These are phyloP conservation scores for Panicum miliaceum DNA, from an alignment of 176 grass and related monocot species.

Conservation along the genomic window DNA sequence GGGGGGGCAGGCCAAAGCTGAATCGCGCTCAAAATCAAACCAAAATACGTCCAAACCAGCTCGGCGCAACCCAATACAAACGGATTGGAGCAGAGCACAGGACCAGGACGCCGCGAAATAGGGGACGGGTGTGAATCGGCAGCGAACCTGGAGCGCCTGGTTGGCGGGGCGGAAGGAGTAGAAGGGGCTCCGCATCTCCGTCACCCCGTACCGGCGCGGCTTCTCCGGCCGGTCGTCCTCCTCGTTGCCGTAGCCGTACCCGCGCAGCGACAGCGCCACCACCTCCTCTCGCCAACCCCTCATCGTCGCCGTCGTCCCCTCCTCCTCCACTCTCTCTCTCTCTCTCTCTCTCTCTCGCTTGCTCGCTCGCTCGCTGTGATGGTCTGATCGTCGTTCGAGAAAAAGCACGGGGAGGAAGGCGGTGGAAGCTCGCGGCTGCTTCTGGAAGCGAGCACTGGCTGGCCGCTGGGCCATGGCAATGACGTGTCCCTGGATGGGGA, in stretches of 20 bases:
- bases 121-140: too few relatives aligned
- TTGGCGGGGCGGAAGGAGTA: constrained; percentile 67
- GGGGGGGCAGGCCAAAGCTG: background rate
- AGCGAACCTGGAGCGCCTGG: constrained; percentile 67
- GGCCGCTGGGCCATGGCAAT: background rate
- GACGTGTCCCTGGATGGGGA: background rate
- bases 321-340: background rate
- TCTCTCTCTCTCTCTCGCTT: background rate
- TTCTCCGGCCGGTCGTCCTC: constrained; percentile 93
- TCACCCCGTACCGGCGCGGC: constrained; percentile 84
- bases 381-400: background rate
- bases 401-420: constrained; percentile 33
- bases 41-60: background rate
- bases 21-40: background rate
- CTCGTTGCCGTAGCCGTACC: constrained; percentile 50
- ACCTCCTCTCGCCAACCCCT: constrained; percentile 44
- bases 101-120: background rate
- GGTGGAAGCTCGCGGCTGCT: constrained; percentile 50
- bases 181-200: constrained; percentile 86
- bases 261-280: constrained; percentile 45
- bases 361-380: background rate
- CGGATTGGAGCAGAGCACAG: background rate
- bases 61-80: background rate
- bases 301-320: constrained; percentile 24
- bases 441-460: constrained; percentile 43